phyloP scores from a whole-genome alignment of 2,329 filamentous ascomycete species.

The Thelonectria olida region DNA sequence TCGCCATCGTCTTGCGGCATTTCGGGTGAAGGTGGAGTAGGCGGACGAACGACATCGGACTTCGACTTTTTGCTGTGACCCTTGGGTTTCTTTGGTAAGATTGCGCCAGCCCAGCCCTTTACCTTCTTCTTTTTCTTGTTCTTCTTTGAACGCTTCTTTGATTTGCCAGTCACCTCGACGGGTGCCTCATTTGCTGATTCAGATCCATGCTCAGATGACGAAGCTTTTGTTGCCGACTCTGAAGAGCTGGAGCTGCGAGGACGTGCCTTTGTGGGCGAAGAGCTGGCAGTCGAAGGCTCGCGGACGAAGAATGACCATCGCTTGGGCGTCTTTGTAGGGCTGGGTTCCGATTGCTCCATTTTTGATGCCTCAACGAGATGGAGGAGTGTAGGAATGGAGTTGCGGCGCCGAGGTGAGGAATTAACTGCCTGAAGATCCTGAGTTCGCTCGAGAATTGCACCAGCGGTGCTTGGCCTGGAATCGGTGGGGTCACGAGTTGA shows the following conservation, averaged over 20 bases:
- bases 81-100: conserved; percentile 71
- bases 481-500: conserved; percentile 55
- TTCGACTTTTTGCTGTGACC: conserved; percentile 55
- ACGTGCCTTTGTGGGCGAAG: conserved; percentile 57
- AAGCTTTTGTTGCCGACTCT: conserved; percentile 46
- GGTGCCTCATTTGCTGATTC: conserved; percentile 39
- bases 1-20: conserved; percentile 42
- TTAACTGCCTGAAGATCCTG: conserved; percentile 32
- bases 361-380: conserved; percentile 49
- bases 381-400: conserved; percentile 66
- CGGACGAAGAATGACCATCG: conserved; percentile 71
- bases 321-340: conserved; percentile 61
- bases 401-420: conserved; percentile 60
- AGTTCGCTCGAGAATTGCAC: conserved; percentile 69
- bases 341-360: conserved; percentile 51
- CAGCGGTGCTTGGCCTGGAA: conserved; percentile 74
- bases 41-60: conserved; percentile 49
- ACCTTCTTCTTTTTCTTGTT: conserved; percentile 71
- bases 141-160: conserved; percentile 46
- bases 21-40: conserved; percentile 56
- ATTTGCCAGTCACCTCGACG: conserved; percentile 30
- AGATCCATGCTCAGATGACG: conserved; percentile 49
- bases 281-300: conserved; percentile 60
- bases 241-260: conserved; percentile 58
- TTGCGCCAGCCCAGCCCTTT: conserved; percentile 75